Base-by-base conservation (phyloP, 2,329 filamentous ascomycete genomes). In the Microsporum ferrugineum region DNA sequence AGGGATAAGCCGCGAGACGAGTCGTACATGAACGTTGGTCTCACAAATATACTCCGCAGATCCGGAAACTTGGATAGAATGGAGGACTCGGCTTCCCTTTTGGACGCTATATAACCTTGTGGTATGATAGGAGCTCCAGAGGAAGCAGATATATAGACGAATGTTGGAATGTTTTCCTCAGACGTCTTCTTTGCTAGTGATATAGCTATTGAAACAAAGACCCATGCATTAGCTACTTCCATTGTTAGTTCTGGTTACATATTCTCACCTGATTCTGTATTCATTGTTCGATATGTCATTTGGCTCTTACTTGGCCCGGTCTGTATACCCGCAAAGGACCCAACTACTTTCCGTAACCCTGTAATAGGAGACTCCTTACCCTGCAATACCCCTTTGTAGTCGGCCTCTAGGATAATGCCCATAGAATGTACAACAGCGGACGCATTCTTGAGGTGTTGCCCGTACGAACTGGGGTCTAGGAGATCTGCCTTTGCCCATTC, bases 271-370 rank as follows among this genome's bases (percentile, higher is more conserved):
- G 82, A 82, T 76, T 97, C 92, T 61, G 94, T 84, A 77, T 99
- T 99, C 90, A 99, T 96, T 63, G 91, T 81, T 78, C 97, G 94
- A 77, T 99, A 99, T 17, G 92, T 96, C 68, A 96, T 80, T 75
- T 94, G 88, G 31, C 57, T 38, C 17, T 59, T 59, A 34, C 33
- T 36, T 4, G 43, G 8, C 10, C 55, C 39, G 12, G 34, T 57
- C 29, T 33, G n/a, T 29, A 31, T n/a, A 29, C 55, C 55, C 68
- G 66, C 86, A 87, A 1, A 82, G 80, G 0, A 83, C 72, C 58
- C 84, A 72, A 97, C 95, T 31, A 90, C 89, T 68, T 87, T 86
- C 64, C 84, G 83, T 12, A 99, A 78, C 1, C 90, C 92, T 5
- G 84, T 76, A 59, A 95, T 75, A n/a, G 90, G 85, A 0, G 88